Conservation (phyloP, 768 basidiomycete genomes). For the Leccinellum rugosiceps region DNA sequence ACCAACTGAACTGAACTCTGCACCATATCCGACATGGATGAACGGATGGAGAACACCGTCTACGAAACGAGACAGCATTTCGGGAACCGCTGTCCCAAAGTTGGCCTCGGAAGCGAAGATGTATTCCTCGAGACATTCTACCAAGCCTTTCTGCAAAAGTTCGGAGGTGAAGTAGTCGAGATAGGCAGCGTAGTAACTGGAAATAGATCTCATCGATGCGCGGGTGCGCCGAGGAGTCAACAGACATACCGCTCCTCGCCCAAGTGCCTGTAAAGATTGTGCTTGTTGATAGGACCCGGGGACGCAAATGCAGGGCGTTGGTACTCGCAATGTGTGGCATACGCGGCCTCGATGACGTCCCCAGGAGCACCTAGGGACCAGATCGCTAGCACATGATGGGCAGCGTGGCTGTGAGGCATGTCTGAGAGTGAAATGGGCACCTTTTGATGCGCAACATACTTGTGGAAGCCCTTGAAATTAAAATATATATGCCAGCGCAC, state of each 20-base stretch:
- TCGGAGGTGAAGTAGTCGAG: conserved; percentile 50
- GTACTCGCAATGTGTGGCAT: conserved; percentile 38
- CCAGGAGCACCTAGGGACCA: conserved; percentile 57
- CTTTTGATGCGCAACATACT: conserved; percentile 17
- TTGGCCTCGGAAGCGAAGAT: conserved; percentile 53
- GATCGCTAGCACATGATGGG: conserved; percentile 56
- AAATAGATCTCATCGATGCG: neutral
- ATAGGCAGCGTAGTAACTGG: conserved; percentile 60
- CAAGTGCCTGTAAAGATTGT: conserved; percentile 54
- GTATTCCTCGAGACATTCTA: conserved; percentile 49
- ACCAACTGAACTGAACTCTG: conserved; percentile 60
- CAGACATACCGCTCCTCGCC: conserved; percentile 50
- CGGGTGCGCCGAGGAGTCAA: neutral
- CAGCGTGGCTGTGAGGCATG: conserved; percentile 44
- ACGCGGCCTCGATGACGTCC: conserved; percentile 41
- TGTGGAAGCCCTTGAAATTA: conserved; percentile 36
- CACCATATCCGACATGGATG: conserved; percentile 61
- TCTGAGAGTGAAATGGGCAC: conserved; percentile 11
- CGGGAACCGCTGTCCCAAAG: conserved; percentile 18
- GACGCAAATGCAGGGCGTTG: conserved; percentile 35
- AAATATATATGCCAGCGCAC: conserved; percentile 55
- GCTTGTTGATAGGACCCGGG: conserved; percentile 17
- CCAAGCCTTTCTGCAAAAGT: conserved; percentile 41
- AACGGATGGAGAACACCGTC: conserved; percentile 60
- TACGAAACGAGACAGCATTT: conserved; percentile 57